Percentiles rank a stretch among this genome's conserved stretches.
phyloP scores from a whole-genome alignment of 805 yeast species.

The Ogataea thermomethanolica region DNA sequence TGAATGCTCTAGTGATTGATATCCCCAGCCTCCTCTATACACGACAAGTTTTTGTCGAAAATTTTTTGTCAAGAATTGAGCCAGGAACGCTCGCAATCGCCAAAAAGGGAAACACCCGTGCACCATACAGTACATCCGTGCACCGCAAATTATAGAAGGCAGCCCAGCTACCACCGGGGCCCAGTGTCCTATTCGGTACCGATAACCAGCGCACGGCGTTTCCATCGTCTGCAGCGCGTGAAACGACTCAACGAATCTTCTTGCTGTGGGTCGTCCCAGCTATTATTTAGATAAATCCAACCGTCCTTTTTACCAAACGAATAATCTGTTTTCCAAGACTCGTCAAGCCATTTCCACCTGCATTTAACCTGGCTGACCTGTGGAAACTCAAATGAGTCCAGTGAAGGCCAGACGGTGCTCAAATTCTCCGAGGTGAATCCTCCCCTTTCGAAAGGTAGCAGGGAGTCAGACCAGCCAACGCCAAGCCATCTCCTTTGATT shows the following conservation, averaged over 20 bases:
- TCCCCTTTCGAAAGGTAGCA: conserved; percentile 51
- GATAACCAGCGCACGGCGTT: conserved; percentile 40
- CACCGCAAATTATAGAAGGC: not conserved
- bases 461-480: conserved; percentile 51
- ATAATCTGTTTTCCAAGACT: conserved; percentile 45
- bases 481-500: conserved; percentile 63
- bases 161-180: not conserved
- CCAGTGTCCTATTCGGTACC: not conserved
- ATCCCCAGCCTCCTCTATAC: conserved; percentile 14
- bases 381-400: conserved; percentile 46
- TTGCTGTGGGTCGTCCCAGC: conserved; percentile 42
- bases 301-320: conserved; percentile 41
- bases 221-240: conserved; percentile 52
- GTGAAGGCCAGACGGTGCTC: conserved; percentile 26
- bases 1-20: conserved; percentile 2
- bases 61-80: conserved; percentile 7
- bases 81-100: conserved; percentile 2
- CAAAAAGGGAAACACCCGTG: not conserved
- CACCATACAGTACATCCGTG: conserved; percentile 5
- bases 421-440: conserved; percentile 43
- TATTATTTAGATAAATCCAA: conserved; percentile 53
- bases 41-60: conserved; percentile 13
- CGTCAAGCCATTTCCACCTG: conserved; percentile 59
- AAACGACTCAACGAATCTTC: conserved; percentile 47
- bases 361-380: conserved; percentile 30